Base-by-base conservation (phyloP, 2,329 filamentous ascomycete genomes). In the Mycosphaerella sp. region DNA sequence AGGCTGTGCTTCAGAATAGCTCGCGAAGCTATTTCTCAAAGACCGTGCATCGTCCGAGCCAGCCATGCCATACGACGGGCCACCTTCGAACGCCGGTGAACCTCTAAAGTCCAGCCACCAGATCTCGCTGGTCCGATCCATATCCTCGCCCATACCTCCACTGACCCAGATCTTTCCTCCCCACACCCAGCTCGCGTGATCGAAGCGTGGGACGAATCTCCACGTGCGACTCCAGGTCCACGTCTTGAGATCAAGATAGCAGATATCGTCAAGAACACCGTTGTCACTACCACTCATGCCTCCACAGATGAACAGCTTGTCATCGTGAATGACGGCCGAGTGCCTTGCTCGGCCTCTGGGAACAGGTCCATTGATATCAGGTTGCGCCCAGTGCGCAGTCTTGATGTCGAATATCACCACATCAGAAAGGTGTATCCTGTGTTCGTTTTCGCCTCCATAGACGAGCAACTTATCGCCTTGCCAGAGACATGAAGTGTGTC, bases 51-150 rank as follows among this genome's bases (percentile, higher is more conserved):
- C 66, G n/a, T 69, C 66, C 1, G 63, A 63, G 6, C 64, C 66
- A 45, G 60, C 56, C 48, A 60, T 56, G 38, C 67, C 66, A 41
- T 67, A 69, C 1, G 56, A 58, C 10, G 64, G 65, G 2, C 67
- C 64, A n/a, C 64, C 65, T 51, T 71, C 69, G 62, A 95, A 91
- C 45, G 90, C 88, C 1, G 91, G 90, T 56, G 82, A 90, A 34
- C 89, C 90, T 69, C 95, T 92, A 47, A 98, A 80, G 72, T 98
- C 93, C 42, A 98, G 77, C 91, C 93, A 98, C 87, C 90, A 96
- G 42, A 98, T 80, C 70, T 98, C 93, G 56, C 89, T 92, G 58
- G 87, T 89, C 65, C 95, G 92, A 74, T 97, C 91, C 89, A 97
- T 95, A 62, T 96, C 91, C 63, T 93, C 88, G 59, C 89, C 93